These are phyloP conservation scores for Xylaria intraflava DNA, from an alignment of 495 filamentous ascomycete genomes.

Conservation along the genomic window DNA sequence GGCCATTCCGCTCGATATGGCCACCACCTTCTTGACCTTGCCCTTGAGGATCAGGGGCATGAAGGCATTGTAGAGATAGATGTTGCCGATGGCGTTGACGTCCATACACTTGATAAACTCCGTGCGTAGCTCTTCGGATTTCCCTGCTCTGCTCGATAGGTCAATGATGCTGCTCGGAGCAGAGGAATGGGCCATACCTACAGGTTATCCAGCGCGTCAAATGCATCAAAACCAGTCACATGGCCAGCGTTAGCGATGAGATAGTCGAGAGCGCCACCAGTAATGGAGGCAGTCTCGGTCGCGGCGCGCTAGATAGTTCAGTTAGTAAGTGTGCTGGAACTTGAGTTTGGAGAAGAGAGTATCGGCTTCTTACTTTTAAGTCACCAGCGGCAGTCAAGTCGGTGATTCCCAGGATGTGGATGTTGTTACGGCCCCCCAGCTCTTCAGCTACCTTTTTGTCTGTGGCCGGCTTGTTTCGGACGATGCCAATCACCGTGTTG, in stretches of 20 bases:
- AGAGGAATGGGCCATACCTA: constrained; percentile 4
- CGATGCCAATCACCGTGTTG: constrained; percentile 38
- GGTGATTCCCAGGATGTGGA: constrained; percentile 33
- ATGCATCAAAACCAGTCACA: constrained; percentile 14
- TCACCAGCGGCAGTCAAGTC: constrained; percentile 33
- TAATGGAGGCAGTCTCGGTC: constrained; percentile 17
- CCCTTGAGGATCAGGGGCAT: constrained; percentile 42
- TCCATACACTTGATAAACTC: constrained; percentile 24
- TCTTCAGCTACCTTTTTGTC: constrained; percentile 19
- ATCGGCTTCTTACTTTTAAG: no score
- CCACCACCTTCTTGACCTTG: constrained; percentile 44
- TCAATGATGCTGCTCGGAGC: neutral
- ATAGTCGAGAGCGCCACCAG: constrained; percentile 36
- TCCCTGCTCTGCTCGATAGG: constrained; percentile 16
- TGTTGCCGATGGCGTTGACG: constrained; percentile 41
- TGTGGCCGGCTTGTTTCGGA: constrained; percentile 33
- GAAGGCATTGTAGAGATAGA: constrained; percentile 46
- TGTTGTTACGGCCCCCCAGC: constrained; percentile 29
- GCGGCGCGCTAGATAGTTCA: no score
- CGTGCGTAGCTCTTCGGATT: constrained; percentile 26
- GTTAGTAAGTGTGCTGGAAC: no score
- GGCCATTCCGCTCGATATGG: constrained; percentile 39
- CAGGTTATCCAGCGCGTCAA: constrained; percentile 10
- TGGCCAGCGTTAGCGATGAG: constrained; percentile 43
- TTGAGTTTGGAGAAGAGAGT: no score